Evolutionary conservation across 2,329 filamentous ascomycete genomes (phyloP).

Genomic region (Phialophora macrospora): DNA sequence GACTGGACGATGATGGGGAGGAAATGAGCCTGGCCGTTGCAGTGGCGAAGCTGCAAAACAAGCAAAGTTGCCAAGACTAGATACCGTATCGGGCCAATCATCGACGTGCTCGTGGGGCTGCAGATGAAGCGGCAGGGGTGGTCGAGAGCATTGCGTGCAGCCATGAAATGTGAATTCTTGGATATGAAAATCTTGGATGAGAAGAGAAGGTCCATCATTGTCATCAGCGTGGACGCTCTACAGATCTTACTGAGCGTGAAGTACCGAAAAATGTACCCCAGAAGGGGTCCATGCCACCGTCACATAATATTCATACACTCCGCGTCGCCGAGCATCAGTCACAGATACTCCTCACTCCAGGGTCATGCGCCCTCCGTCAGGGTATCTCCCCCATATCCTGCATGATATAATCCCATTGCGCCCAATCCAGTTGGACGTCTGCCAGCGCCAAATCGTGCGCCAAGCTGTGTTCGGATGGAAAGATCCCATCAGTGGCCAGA

Average conservation of each 20-base stretch:
- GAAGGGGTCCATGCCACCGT: background rate
- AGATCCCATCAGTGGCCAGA: constrained; percentile 21
- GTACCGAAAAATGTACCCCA: background rate
- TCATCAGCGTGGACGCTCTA: background rate
- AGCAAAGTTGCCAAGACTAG: background rate
- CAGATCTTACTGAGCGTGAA: background rate
- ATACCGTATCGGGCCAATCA: background rate
- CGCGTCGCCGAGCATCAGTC: background rate
- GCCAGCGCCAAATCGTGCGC: constrained; percentile 30
- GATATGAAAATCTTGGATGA: background rate
- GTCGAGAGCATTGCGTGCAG: no score
- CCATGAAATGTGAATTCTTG: no score
- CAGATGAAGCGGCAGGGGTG: no score
- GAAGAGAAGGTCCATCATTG: background rate
- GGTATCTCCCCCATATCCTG: constrained; percentile 24
- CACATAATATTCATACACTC: background rate
- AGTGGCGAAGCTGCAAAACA: background rate
- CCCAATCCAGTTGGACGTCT: constrained; percentile 38
- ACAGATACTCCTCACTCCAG: background rate
- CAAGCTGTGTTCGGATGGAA: constrained; percentile 28
- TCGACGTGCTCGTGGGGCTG: background rate
- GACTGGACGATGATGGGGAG: background rate
- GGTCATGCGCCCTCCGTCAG: background rate
- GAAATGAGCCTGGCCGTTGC: no score
- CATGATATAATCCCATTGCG: constrained; percentile 38